These are phyloP conservation scores for Paracoccidioides lutzii DNA, from an alignment of 2,329 filamentous ascomycete species.

Conservation along the genomic window DNA sequence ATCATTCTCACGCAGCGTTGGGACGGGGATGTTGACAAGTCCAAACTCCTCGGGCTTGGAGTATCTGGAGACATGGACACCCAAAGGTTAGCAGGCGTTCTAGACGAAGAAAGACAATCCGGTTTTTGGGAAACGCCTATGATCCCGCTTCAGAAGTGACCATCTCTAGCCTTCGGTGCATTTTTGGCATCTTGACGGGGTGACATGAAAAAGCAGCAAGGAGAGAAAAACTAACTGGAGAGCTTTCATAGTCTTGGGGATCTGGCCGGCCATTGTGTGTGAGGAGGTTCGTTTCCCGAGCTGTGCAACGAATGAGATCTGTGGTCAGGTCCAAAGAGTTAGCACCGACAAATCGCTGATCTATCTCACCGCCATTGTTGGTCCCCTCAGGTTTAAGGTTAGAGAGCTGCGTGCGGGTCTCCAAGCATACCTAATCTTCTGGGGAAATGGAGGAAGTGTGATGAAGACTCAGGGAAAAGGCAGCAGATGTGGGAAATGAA, in stretches of 20 bases:
- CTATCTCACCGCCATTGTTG: not conserved
- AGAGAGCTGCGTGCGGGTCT: not conserved
- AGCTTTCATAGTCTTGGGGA: slow-evolving; percentile 49
- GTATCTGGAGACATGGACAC: slow-evolving; percentile 31
- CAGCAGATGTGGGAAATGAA: not conserved
- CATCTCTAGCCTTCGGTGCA: not conserved
- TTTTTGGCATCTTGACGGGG: not conserved
- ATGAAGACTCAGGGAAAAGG: not conserved
- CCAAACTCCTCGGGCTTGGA: slow-evolving; percentile 49
- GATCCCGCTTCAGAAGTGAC: not conserved
- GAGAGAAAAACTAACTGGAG: slow-evolving; percentile 38
- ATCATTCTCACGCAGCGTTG: slow-evolving; percentile 47
- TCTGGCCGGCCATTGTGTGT: slow-evolving; percentile 21
- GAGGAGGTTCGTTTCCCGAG: not conserved
- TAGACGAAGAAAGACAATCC: not conserved
- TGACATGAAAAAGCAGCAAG: not conserved
- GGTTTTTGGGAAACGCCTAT: not conserved
- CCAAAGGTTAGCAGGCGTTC: not conserved
- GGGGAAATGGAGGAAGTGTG: not conserved
- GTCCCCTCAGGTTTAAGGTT: no score
- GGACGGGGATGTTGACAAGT: slow-evolving; percentile 50
- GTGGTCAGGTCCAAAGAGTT: not conserved
- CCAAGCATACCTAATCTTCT: not conserved
- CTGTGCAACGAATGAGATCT: not conserved
- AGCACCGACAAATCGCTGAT: not conserved